Evolutionary conservation across 495 filamentous ascomycete genomes (phyloP).

Genomic region (Penicillium longicatenatum): DNA sequence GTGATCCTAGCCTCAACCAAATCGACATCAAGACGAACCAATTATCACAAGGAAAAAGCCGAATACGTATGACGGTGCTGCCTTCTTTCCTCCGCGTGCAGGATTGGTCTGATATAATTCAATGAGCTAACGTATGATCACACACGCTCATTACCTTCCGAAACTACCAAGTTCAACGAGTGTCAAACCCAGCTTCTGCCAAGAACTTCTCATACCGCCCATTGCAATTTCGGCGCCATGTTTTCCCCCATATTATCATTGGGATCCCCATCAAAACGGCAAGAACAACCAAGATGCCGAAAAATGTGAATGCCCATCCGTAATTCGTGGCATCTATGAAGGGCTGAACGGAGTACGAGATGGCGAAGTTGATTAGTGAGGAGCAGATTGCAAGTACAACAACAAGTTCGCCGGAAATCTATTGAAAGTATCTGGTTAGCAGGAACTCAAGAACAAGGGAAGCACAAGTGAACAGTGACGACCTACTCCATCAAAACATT

Average conservation of each 20-base stretch:
- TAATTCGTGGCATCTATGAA: slow-evolving; percentile 35
- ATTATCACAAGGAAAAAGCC: neutral
- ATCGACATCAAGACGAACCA: neutral
- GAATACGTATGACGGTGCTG: neutral
- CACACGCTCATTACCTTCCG: too few species aligned
- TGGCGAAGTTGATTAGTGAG: slow-evolving; percentile 35
- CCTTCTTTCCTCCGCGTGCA: neutral
- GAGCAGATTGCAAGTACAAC: slow-evolving; percentile 37
- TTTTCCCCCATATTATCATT: slow-evolving; percentile 34
- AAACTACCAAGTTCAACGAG: neutral
- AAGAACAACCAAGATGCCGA: slow-evolving; percentile 25
- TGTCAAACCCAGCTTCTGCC: slow-evolving; percentile 18
- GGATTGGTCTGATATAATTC: too few species aligned
- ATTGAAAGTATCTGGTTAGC: neutral
- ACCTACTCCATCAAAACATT: slow-evolving; percentile 37
- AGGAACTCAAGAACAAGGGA: neutral
- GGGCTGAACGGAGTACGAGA: slow-evolving; percentile 35
- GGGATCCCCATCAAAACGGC: slow-evolving; percentile 20
- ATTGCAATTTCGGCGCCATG: slow-evolving; percentile 30
- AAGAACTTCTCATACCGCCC: slow-evolving; percentile 29
- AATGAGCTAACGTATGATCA: too few species aligned
- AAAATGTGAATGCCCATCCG: slow-evolving; percentile 35
- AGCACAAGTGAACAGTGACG: neutral
- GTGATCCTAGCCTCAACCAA: too few species aligned
- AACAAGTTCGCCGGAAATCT: slow-evolving; percentile 39